Evolutionary conservation across 2,329 filamentous ascomycete species (phyloP).

Genomic region (Neofusicoccum sp.): DNA sequence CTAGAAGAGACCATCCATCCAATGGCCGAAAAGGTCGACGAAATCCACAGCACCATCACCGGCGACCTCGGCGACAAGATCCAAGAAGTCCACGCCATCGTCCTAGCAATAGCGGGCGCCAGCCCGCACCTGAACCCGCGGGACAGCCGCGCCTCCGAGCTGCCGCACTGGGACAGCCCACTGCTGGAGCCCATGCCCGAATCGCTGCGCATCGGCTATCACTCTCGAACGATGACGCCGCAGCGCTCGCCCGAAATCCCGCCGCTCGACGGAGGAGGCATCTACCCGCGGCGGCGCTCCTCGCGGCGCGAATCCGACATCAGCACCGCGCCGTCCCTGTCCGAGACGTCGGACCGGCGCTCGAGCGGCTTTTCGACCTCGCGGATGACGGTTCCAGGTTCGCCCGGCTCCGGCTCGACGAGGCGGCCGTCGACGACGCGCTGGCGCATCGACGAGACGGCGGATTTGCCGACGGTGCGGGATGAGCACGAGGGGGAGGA

Average conservation of each 20-base stretch:
- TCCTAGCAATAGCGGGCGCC: slow-evolving; percentile 26
- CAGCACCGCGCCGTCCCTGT: slow-evolving; percentile 6
- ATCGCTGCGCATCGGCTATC: slow-evolving; percentile 2
- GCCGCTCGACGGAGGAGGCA: not conserved
- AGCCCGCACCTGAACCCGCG: slow-evolving; percentile 16
- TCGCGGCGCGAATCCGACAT: slow-evolving; percentile 10
- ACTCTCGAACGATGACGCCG: not conserved
- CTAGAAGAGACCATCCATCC: slow-evolving; percentile 31
- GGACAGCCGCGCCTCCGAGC: slow-evolving; percentile 8
- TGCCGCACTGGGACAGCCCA: slow-evolving; percentile 6
- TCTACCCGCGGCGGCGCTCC: not conserved
- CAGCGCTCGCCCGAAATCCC: slow-evolving; percentile 4
- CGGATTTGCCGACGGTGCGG: slow-evolving; percentile 1
- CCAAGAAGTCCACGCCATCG: slow-evolving; percentile 32
- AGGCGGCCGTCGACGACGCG: not conserved
- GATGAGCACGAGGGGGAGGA: not conserved
- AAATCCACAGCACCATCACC: slow-evolving; percentile 25
- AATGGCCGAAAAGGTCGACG: slow-evolving; percentile 34
- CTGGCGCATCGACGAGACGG: not conserved
- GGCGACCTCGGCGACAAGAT: slow-evolving; percentile 29
- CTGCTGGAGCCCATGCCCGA: slow-evolving; percentile 12
- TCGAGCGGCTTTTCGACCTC: not conserved
- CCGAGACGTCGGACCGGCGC: slow-evolving; percentile 12
- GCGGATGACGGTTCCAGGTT: not conserved
- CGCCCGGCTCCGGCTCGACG: not conserved